Conservation (phyloP, 2,329 filamentous ascomycete genomes). For the Parascedosporium putredinis region DNA sequence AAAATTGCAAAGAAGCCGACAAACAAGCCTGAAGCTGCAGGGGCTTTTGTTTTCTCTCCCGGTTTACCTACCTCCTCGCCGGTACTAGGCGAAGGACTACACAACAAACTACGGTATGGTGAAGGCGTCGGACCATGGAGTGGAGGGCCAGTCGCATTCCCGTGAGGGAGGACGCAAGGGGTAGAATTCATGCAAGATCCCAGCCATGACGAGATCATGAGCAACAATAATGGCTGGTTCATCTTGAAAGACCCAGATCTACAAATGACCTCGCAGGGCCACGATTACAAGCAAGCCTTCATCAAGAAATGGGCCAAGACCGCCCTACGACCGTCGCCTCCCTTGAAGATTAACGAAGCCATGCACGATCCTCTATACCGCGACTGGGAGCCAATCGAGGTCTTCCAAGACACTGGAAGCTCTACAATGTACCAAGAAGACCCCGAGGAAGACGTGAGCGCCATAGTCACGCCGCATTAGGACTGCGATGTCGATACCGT, state of each 20-base stretch:
- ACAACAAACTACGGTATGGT: no score
- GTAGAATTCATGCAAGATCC: not conserved
- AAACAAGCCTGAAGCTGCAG: no score
- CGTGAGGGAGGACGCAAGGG: no score
- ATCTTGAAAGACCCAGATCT: not conserved
- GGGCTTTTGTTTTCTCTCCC: no score
- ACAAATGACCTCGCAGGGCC: not conserved
- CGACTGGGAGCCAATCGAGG: not conserved
- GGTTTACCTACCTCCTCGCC: no score
- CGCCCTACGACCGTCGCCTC: no score
- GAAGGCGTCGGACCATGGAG: no score
- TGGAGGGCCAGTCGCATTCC: no score
- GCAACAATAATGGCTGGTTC: slow-evolving; percentile 6
- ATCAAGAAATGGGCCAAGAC: not conserved
- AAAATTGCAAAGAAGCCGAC: no score
- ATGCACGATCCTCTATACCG: not conserved
- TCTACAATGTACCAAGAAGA: not conserved
- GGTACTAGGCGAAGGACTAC: no score
- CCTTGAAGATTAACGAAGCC: not conserved
- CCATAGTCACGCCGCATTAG: slow-evolving; percentile 2
- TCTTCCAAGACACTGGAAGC: not conserved
- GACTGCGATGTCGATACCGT: slow-evolving; percentile 25
- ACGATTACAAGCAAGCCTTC: not conserved
- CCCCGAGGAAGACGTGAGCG: not conserved
- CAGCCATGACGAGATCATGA: not conserved